phyloP scores from a whole-genome alignment of 1,139 yeast species.

The Geotrichum candidum region DNA sequence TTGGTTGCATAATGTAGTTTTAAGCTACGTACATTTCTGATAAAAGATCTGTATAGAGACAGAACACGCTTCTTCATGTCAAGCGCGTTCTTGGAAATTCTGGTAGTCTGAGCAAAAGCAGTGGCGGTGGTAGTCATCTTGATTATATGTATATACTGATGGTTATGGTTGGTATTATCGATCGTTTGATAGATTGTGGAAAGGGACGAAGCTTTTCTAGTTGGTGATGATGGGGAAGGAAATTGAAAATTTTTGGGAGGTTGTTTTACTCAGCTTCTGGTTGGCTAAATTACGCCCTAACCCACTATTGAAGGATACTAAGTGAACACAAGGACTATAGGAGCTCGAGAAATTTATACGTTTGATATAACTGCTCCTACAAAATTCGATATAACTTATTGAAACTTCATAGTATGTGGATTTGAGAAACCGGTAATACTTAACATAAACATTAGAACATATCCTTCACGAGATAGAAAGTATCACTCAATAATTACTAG shows the following conservation, averaged over 20 bases:
- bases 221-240: neutral
- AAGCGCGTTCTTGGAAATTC: conserved; percentile 53
- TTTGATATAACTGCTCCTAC: too few species aligned
- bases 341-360: too few species aligned
- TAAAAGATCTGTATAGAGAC: conserved; percentile 65
- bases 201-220: neutral
- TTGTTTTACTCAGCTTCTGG: neutral
- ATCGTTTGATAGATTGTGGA: neutral
- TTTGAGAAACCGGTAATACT: too few species aligned
- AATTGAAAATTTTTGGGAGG: neutral
- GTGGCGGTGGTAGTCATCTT: conserved; percentile 63
- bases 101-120: conserved; percentile 79
- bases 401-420: too few species aligned
- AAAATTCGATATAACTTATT: too few species aligned
- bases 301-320: neutral
- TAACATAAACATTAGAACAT: too few species aligned
- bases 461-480: too few species aligned
- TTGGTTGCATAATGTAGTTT: neutral
- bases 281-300: neutral
- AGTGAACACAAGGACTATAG: neutral
- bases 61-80: conserved; percentile 64
- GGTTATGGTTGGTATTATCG: neutral
- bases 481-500: too few species aligned
- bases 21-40: conserved; percentile 42
- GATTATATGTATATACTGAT: neutral